Conservation (phyloP, 768 basidiomycete species). For the Rhizopogon rudus region DNA sequence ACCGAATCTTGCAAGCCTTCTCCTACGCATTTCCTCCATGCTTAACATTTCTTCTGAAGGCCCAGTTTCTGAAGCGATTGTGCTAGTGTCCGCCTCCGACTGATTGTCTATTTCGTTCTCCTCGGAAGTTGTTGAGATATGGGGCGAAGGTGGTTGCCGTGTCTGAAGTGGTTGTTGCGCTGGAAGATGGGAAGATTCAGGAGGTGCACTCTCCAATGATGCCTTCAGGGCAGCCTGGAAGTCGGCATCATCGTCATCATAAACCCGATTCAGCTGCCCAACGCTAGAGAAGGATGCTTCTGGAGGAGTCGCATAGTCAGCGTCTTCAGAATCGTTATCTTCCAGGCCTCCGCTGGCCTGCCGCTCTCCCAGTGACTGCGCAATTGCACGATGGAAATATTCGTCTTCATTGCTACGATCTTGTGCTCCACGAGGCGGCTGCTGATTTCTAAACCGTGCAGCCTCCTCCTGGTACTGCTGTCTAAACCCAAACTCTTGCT, state of each 20-base stretch:
- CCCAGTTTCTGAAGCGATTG: conserved; percentile 17
- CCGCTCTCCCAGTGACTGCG: conserved; percentile 17
- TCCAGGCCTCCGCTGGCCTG: conserved; percentile 11
- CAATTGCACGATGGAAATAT: conserved; percentile 42
- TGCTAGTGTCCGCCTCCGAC: conserved; percentile 33
- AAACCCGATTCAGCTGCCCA: conserved; percentile 37
- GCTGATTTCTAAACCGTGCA: conserved; percentile 15
- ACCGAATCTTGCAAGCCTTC: conserved; percentile 62
- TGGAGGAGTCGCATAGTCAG: conserved; percentile 9
- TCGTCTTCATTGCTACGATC: conserved; percentile 49
- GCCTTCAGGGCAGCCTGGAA: conserved; percentile 85
- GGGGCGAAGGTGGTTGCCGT: conserved; percentile 12
- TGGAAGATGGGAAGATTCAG: conserved; percentile 40
- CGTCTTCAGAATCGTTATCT: conserved; percentile 24
- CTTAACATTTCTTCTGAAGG: conserved; percentile 33
- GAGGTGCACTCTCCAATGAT: conserved; percentile 63
- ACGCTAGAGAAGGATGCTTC: conserved; percentile 1
- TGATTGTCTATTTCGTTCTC: conserved; percentile 28
- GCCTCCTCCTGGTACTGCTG: conserved; percentile 48
- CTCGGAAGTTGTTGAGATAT: conserved; percentile 3
- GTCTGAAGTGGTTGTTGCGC: conserved; percentile 7
- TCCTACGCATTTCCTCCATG: conserved; percentile 63
- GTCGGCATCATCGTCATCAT: conserved; percentile 86
- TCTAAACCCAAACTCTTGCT: conserved; percentile 64
- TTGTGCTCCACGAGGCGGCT: conserved; percentile 1